phyloP scores from a whole-genome alignment of 2,329 filamentous ascomycete species.

The Fusarium sp. region DNA sequence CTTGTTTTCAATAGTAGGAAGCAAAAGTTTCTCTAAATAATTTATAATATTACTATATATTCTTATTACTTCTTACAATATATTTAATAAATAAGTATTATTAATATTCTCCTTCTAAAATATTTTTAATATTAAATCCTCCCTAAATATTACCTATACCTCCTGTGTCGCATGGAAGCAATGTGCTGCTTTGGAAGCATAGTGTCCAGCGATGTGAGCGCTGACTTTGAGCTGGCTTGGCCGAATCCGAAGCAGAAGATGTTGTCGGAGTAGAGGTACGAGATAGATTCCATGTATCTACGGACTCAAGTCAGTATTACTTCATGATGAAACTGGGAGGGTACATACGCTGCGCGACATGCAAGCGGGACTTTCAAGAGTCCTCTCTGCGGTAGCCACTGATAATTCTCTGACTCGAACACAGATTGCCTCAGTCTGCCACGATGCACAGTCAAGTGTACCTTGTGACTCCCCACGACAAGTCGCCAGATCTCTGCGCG shows the following conservation, averaged over 20 bases:
- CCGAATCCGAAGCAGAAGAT: not conserved
- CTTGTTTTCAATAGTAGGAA: no score
- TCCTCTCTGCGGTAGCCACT: not conserved
- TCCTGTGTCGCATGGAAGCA: not conserved
- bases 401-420: not conserved
- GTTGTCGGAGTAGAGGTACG: not conserved
- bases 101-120: no score
- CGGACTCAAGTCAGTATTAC: not conserved
- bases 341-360: not conserved
- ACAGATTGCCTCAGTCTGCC: not conserved
- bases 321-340: no score
- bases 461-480: not conserved
- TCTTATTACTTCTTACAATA: no score
- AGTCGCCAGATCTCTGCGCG: not conserved
- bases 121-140: no score
- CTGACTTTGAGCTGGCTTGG: not conserved
- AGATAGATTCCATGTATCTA: not conserved
- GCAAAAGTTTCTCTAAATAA: rapidly evolving
- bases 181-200: not conserved
- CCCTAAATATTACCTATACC: not conserved
- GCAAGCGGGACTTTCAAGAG: not conserved
- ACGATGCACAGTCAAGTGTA: not conserved
- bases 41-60: no score
- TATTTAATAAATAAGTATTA: no score
- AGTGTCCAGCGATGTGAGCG: not conserved